A percentile compares a stretch with the other conserved stretches of the same genome.
Conservation (phyloP, 495 filamentous ascomycete species). For the Aspergillus homomorphus region DNA sequence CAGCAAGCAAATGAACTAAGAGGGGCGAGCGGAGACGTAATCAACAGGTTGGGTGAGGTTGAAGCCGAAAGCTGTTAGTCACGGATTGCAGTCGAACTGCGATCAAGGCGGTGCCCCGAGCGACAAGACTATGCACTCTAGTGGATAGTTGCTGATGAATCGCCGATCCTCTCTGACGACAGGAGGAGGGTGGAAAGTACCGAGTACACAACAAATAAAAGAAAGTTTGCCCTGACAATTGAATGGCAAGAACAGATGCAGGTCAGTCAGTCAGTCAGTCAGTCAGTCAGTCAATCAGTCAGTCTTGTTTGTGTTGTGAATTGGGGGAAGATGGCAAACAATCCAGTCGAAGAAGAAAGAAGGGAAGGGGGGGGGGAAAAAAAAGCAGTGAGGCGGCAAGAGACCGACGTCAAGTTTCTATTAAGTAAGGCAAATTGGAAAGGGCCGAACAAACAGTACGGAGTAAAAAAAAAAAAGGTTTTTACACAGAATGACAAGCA, state of each 20-base stretch:
- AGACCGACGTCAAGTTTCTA: constrained; percentile 15
- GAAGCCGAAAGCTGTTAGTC: constrained; percentile 44
- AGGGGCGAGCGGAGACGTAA: constrained; percentile 27
- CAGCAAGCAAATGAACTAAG: constrained; percentile 12
- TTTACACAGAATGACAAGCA: neutral
- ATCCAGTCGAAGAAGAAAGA: neutral
- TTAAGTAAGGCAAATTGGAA: constrained; percentile 19
- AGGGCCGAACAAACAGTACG: neutral
- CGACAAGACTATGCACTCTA: constrained; percentile 10
- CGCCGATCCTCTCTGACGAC: neutral
- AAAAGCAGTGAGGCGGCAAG: constrained; percentile 11
- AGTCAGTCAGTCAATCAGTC: too few relatives aligned
- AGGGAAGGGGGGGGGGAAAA: constrained; percentile 1
- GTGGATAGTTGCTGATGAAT: neutral
- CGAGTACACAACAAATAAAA: neutral
- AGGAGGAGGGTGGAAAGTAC: neutral
- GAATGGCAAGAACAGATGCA: too few relatives aligned
- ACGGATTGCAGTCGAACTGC: constrained; percentile 34
- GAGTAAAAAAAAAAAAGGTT: neutral
- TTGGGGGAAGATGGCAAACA: neutral
- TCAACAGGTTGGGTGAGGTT: constrained; percentile 13
- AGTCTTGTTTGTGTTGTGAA: constrained; percentile 4
- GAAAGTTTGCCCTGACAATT: neutral
- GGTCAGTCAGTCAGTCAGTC: too few relatives aligned
- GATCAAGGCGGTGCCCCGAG: constrained; percentile 21